These are phyloP conservation scores for Bruguiera hainesii DNA, from an alignment of 441 rosid species.

Conservation along the genomic window DNA sequence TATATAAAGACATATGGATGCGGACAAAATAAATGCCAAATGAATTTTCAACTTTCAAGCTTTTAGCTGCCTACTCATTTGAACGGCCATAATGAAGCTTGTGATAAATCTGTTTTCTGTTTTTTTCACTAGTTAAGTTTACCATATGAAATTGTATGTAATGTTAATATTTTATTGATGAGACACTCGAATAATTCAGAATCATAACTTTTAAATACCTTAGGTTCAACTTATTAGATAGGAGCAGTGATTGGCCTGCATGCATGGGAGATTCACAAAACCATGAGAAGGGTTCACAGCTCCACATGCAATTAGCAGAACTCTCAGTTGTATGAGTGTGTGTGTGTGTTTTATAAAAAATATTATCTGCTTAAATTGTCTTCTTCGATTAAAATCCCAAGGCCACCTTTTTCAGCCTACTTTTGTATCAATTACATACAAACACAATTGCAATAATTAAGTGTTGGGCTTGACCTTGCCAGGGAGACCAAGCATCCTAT, in stretches of 20 bases:
- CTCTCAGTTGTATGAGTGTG: neutral
- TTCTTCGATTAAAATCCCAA: constrained; percentile 28
- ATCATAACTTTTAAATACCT: too few relatives aligned
- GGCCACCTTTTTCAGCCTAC: constrained; percentile 3
- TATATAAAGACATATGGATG: too few relatives aligned
- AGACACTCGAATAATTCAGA: too few relatives aligned
- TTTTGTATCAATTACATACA: neutral
- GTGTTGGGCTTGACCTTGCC: constrained; percentile 28
- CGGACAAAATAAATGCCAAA: too few relatives aligned
- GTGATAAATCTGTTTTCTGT: too few relatives aligned
- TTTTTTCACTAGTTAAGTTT: too few relatives aligned
- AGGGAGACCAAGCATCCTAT: constrained; percentile 36
- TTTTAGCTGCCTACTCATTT: too few relatives aligned
- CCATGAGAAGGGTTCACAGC: neutral
- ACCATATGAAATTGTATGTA: too few relatives aligned
- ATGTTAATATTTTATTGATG: too few relatives aligned
- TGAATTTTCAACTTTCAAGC: too few relatives aligned
- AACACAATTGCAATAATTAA: constrained; percentile 13
- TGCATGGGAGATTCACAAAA: neutral
- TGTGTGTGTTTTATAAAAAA: too few relatives aligned
- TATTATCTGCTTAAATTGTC: constrained; percentile 8
- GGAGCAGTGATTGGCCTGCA: neutral
- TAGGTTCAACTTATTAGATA: neutral
- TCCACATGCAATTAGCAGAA: constrained; percentile 13
- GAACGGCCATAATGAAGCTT: too few relatives aligned